These are phyloP conservation scores for Beauveria sp. DNA, from an alignment of 2,329 filamentous ascomycete species.

Conservation along the genomic window DNA sequence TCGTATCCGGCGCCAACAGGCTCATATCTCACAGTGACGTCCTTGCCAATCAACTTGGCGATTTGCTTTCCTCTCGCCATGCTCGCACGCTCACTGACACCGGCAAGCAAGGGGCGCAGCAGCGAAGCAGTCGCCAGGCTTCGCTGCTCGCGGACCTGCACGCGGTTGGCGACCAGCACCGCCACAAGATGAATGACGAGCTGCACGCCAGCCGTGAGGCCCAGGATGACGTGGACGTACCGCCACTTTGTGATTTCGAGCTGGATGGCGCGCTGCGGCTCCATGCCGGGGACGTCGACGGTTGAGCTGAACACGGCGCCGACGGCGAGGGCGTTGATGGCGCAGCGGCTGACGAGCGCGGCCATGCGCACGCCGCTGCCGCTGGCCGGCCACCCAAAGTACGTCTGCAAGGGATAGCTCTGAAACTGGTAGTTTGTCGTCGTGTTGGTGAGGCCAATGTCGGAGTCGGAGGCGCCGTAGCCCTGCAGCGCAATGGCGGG, in stretches of 20 bases:
- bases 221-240: constrained; percentile 24
- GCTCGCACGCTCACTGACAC: constrained; percentile 13
- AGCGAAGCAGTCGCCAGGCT: constrained; percentile 16
- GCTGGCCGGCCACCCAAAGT: constrained; percentile 25
- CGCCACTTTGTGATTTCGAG: constrained; percentile 27
- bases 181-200: constrained; percentile 19
- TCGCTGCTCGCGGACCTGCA: constrained; percentile 21
- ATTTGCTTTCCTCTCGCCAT: constrained; percentile 16
- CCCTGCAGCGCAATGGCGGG: constrained; percentile 34
- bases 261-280: constrained; percentile 20
- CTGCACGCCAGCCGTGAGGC: constrained; percentile 25
- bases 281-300: constrained; percentile 20
- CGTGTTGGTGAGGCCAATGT: constrained; percentile 16
- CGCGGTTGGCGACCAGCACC: constrained; percentile 19
- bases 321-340: constrained; percentile 27
- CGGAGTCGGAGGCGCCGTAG: constrained; percentile 20
- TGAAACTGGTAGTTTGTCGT: constrained; percentile 25
- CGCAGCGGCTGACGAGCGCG: constrained; percentile 26
- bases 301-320: constrained; percentile 23
- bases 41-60: constrained; percentile 3
- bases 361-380: constrained; percentile 29
- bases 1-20: background rate
- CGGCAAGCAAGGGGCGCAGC: constrained; percentile 15
- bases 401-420: constrained; percentile 34
- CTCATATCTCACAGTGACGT: background rate